phyloP scores from a whole-genome alignment of 306 rosid genomes.

The Castanospermum australe region DNA sequence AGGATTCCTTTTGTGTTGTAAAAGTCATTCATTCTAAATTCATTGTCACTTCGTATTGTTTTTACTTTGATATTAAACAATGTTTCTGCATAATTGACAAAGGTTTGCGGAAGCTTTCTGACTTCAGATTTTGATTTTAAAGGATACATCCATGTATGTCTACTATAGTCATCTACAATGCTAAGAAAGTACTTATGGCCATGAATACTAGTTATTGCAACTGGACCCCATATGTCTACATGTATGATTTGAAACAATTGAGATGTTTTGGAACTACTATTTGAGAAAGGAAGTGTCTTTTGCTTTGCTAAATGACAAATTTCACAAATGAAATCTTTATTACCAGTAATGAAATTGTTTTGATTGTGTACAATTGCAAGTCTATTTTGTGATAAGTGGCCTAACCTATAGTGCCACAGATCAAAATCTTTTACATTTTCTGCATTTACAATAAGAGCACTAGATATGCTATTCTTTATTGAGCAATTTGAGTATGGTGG shows the following conservation, averaged over 20 bases:
- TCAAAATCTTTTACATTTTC: no score
- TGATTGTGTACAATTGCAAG: no score
- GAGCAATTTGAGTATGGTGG: no score
- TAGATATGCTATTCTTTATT: no score
- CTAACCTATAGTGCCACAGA: no score
- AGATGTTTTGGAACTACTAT: neutral
- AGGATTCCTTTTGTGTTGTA: neutral
- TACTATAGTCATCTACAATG: neutral
- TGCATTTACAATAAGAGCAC: no score
- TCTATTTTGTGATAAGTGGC: no score
- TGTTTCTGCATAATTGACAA: neutral
- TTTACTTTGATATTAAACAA: neutral
- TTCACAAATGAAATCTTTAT: no score
- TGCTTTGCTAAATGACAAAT: neutral
- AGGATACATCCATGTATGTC: neutral
- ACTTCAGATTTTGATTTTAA: neutral
- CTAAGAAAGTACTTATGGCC: neutral
- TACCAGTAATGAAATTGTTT: no score
- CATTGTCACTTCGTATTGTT: neutral
- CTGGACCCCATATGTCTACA: neutral
- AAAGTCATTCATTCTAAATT: neutral
- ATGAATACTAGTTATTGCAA: neutral
- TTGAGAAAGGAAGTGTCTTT: neutral
- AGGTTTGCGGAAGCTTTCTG: rapidly evolving
- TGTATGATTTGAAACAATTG: neutral